Conservation (phyloP, 2,329 filamentous ascomycete genomes). For the Boeremia lycopersici region DNA sequence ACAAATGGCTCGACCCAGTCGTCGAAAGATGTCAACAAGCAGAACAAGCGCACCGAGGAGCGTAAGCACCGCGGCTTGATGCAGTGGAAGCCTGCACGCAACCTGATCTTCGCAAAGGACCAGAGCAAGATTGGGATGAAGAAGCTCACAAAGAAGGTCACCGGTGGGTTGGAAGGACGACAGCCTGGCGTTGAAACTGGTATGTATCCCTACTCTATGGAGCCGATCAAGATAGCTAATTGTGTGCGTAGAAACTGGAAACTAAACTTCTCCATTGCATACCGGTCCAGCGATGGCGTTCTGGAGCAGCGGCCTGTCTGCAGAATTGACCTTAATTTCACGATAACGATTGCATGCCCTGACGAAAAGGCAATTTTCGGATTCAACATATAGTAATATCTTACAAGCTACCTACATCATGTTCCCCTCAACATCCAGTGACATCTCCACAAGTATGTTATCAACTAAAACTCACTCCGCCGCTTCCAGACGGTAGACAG, state of each 20-base stretch:
- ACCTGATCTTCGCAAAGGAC: slow-evolving; percentile 84
- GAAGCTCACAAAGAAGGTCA: slow-evolving; percentile 77
- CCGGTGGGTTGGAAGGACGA: slow-evolving; percentile 72
- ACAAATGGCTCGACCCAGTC: slow-evolving; percentile 26
- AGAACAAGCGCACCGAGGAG: slow-evolving; percentile 74
- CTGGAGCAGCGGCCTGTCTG: not conserved
- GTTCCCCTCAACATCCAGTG: not conserved
- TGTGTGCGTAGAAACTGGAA: slow-evolving; percentile 31
- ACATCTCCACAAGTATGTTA: too few species aligned
- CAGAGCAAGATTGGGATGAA: slow-evolving; percentile 79
- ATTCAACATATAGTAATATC: slow-evolving; percentile 1
- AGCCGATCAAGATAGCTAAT: slow-evolving; percentile 15
- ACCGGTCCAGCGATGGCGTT: slow-evolving; percentile 10
- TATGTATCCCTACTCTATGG: slow-evolving; percentile 27
- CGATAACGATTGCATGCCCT: slow-evolving; percentile 1
- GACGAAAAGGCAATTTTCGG: not conserved
- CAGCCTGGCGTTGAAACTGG: slow-evolving; percentile 86
- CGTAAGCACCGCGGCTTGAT: slow-evolving; percentile 88
- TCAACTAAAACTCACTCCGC: not conserved
- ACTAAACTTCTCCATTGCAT: slow-evolving; percentile 6
- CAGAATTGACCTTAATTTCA: not conserved
- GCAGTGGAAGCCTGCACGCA: slow-evolving; percentile 93
- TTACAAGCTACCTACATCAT: not conserved
- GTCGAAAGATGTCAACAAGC: slow-evolving; percentile 66
- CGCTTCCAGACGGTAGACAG: not conserved